phyloP scores from a whole-genome alignment of 768 basidiomycete genomes.

The Psilocybe sp. region DNA sequence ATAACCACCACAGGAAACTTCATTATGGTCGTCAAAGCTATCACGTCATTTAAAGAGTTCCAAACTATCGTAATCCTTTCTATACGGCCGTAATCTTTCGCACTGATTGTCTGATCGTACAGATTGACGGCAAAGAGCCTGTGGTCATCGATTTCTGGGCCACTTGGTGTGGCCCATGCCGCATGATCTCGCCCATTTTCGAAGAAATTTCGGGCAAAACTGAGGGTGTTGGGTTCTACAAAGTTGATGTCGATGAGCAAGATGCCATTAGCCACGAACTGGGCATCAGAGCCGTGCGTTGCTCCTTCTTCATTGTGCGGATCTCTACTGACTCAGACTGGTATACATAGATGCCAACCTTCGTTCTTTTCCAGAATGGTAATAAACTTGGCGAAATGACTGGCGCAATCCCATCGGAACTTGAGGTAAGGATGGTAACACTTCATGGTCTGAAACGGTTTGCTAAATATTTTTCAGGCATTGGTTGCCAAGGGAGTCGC shows the following conservation, averaged over 20 bases:
- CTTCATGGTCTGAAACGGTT: too few species aligned
- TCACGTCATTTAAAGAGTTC: slow-evolving; percentile 30
- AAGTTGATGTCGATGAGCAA: slow-evolving; percentile 68
- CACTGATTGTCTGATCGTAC: not conserved
- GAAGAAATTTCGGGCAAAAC: slow-evolving; percentile 44
- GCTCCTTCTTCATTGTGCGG: not conserved
- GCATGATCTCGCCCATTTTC: slow-evolving; percentile 60
- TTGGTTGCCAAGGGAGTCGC: too few species aligned
- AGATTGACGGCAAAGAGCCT: slow-evolving; percentile 46
- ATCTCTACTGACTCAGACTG: not conserved
- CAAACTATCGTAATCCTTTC: slow-evolving; percentile 31
- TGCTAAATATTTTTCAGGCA: too few species aligned
- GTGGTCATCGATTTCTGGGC: slow-evolving; percentile 77
- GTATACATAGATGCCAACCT: slow-evolving; percentile 40
- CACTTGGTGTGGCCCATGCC: slow-evolving; percentile 75
- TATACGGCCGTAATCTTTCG: not conserved
- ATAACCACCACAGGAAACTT: too few species aligned
- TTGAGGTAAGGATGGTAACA: slow-evolving; percentile 30
- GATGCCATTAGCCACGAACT: slow-evolving; percentile 52
- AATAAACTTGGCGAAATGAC: slow-evolving; percentile 34
- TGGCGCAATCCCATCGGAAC: slow-evolving; percentile 42
- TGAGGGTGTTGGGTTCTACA: slow-evolving; percentile 56
- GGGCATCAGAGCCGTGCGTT: slow-evolving; percentile 59
- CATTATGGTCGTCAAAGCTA: not conserved
- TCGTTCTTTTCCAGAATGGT: slow-evolving; percentile 34